These are phyloP conservation scores for Linderniella brevidens DNA, from an alignment of 257 asterid species.

Conservation along the genomic window DNA sequence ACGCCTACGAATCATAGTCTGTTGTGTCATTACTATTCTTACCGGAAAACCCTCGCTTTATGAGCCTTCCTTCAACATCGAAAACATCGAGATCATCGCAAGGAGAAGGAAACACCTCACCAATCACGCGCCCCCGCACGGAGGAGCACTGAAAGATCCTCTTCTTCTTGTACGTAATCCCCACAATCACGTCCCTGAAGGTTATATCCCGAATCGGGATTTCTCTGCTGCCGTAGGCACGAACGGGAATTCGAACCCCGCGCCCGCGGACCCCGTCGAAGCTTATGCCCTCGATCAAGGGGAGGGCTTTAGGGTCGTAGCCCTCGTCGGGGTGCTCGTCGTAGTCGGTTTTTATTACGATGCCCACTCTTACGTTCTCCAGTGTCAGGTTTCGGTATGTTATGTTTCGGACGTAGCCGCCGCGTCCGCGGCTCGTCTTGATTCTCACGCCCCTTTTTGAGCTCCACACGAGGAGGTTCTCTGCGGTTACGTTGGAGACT, in stretches of 20 bases:
- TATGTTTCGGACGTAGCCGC: conserved; percentile 57
- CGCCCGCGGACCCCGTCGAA: conserved; percentile 56
- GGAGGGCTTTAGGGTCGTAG: conserved; percentile 62
- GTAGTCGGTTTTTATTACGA: conserved; percentile 79
- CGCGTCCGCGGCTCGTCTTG: conserved; percentile 80
- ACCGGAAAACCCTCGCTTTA: conserved; percentile 28
- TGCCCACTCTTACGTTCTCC: conserved; percentile 75
- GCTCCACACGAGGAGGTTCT: conserved; percentile 71
- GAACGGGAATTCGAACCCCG: conserved; percentile 82
- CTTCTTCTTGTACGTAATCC: conserved; percentile 84
- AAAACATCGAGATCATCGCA: conserved; percentile 73
- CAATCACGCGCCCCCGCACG: conserved; percentile 71
- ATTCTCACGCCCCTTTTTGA: conserved; percentile 79
- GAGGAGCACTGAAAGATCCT: conserved; percentile 73
- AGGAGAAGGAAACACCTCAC: conserved; percentile 64
- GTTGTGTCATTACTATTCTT: not conserved
- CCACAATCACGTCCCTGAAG: conserved; percentile 56
- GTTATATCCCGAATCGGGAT: conserved; percentile 57
- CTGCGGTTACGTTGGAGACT: conserved; percentile 50
- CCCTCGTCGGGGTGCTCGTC: conserved; percentile 78
- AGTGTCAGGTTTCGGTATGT: conserved; percentile 55
- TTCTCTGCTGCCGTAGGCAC: conserved; percentile 71
- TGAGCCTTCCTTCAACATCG: conserved; percentile 41
- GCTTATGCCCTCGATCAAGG: conserved; percentile 43
- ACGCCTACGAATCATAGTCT: too few species aligned